Base-by-base conservation (phyloP, 1,284 basidiomycete genomes). In the Ganoderma resinaceum region DNA sequence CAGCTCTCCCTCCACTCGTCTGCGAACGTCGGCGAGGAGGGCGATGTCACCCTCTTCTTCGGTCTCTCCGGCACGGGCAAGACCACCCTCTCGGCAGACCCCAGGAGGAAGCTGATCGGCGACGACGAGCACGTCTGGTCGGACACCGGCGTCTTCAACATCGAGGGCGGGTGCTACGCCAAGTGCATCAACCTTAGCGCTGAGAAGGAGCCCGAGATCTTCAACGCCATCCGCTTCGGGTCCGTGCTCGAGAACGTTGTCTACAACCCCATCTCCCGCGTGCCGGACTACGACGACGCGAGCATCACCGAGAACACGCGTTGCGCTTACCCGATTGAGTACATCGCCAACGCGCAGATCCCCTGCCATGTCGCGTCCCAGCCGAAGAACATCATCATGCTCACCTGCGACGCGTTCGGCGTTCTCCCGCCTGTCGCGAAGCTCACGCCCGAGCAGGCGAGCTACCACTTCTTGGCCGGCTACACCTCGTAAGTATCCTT, bases 101-200 rank as follows among this genome's bases (percentile, higher is more conserved):
- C 96, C 42, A 88, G 90, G 76, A 94, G 96, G 73, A 85, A 94
- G 70, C 89, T 98, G 69, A 98, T 98, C 76, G 96, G 97, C 77
- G 96, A 98, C 80, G 97, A 98, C 80, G 96, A 98, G 84, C 97
- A 98, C 81, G 97, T 98, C 78, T 98, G 96, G 97, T 96, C 95
- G 38, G 96, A 98, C 82, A 91, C 87, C 29, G 98, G 97, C 81
- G 97, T 99, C 71, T 99, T 99, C 91, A 99, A 99, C 89, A 99
- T 99, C 77, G 97, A 99, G 81, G 97, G 97, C 76, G 97, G 98
- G 67, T 99, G 97, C 85, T 99, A 99, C 82, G 97, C 97, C 83
- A 99, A 99, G 87, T 94, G 91, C 82, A 95, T 99, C 85, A 98
- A 98, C 85, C 91, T 99, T 74, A 95, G 94, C 61, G 91, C 91